A percentile compares a stretch with the other conserved stretches of the same genome.
Evolutionary conservation across 2,329 filamentous ascomycete genomes (phyloP).

Genomic region (Trichoderma breve): DNA sequence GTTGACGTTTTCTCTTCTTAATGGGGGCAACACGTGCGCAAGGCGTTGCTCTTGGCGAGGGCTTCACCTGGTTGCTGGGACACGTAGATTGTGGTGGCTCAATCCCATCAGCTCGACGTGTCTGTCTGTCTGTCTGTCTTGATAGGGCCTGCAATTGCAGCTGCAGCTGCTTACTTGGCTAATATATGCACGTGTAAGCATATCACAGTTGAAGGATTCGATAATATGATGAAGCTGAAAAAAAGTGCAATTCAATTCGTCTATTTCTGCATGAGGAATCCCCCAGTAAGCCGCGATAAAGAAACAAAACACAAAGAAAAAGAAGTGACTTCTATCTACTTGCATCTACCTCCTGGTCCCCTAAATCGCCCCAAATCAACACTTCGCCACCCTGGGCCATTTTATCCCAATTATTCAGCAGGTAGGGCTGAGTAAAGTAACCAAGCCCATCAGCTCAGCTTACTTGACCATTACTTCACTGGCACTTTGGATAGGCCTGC

Average conservation of each 20-base stretch:
- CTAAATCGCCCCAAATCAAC: not conserved
- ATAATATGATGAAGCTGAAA: not conserved
- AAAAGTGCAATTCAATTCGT: not conserved
- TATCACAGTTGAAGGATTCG: not conserved
- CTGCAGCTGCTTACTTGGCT: not conserved
- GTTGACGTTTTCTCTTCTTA: not conserved
- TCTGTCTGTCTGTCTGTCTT: not conserved
- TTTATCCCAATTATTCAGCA: conserved; percentile 2
- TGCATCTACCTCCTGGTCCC: not conserved
- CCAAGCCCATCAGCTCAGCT: conserved; percentile 17
- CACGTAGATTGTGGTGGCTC: not conserved
- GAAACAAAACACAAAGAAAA: not conserved
- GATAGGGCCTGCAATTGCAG: not conserved
- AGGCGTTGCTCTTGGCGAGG: not conserved
- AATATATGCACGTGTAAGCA: not conserved
- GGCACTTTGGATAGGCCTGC: conserved; percentile 9
- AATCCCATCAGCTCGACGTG: not conserved
- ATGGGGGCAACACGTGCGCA: not conserved
- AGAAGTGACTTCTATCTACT: conserved; percentile 5
- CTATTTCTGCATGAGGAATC: not conserved
- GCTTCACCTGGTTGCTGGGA: not conserved
- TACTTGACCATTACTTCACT: not conserved
- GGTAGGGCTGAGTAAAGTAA: conserved; percentile 13
- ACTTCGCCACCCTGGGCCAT: not conserved
- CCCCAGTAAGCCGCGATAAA: not conserved